Evolutionary conservation across 306 rosid genomes (phyloP), one percentile per base, ranked within the genome.

Genomic region (Sicyos baderoa): DNA sequence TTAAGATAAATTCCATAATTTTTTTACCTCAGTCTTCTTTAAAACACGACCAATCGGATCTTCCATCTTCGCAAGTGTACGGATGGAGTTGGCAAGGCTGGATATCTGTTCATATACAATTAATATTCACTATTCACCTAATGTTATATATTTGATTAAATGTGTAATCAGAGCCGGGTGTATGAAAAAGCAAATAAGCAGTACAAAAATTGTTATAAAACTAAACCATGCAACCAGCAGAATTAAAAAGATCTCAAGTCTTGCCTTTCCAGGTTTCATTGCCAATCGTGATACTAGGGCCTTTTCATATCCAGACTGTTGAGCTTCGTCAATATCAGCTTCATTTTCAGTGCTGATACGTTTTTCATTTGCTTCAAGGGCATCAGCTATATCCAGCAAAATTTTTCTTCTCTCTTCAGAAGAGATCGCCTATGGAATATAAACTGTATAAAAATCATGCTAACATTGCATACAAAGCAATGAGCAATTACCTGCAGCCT

Each of bases 61-160:
- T 77, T 90, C 96, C 95, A 93, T 93, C 71, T 88, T 85, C 75
- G 99, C 96, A 71, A 93, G 86, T 66, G 81, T 67, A 62, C 97
- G 88, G 27, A 90, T 72, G 51, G 92, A 88, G 70, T 84, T 86
- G 37, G 97, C 96, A 72, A 93, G 97, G 82, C 76, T 78, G 75
- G 84, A 71, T 80, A 93, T 86, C 99, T 93, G 91, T 75, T 72
- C 70, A 70, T 71, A 81, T 22, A 63, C 35, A 67, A 16, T 48
- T 49, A 67, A 0, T 8, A 49, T n/a, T 67, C 44, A 49, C 16
- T 47, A 49, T 67, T 47, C 42, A 8, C 71, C 19, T 65, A 14
- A 11, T 65, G 37, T 21, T 19, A 21, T 44, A 44, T 64, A 64
- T 18, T 45, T 44, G 68, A 40, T 8, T 11, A 45, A 1, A 64